Conservation (phyloP, 106 monocot genomes). For the Allium cepa region DNA sequence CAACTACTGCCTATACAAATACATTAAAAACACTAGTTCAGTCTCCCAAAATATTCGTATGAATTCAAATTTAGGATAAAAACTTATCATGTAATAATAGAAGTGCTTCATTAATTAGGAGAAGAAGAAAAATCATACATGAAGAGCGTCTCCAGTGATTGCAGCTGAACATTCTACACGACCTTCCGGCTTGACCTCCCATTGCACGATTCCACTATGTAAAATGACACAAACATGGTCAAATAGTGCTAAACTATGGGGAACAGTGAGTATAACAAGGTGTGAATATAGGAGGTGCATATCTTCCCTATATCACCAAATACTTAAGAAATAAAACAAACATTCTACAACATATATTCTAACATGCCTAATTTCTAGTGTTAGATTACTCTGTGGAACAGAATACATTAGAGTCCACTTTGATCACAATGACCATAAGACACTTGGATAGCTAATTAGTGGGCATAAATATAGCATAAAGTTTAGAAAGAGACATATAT, state of each 20-base stretch:
- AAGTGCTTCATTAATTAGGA: not conserved
- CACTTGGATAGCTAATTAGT: too few relatives aligned
- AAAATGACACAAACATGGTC: not conserved
- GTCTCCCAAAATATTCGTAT: too few relatives aligned
- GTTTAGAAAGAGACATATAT: too few relatives aligned
- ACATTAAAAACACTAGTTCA: conserved; percentile 3
- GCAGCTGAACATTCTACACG: conserved; percentile 91
- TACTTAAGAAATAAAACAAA: too few relatives aligned
- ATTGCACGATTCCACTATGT: conserved; percentile 54
- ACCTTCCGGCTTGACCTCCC: conserved; percentile 72
- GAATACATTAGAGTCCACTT: too few relatives aligned
- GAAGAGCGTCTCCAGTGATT: conserved; percentile 71
- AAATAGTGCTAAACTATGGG: not conserved
- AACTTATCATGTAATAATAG: not conserved
- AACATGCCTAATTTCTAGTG: too few relatives aligned
- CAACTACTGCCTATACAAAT: conserved; percentile 69
- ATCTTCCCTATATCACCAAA: too few relatives aligned
- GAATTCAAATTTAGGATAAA: not conserved
- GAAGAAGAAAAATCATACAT: conserved; percentile 23
- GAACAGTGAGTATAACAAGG: not conserved
- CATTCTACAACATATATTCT: too few relatives aligned
- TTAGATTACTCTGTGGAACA: too few relatives aligned
- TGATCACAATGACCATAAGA: too few relatives aligned
- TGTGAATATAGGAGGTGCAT: not conserved
- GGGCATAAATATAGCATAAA: too few relatives aligned